Evolutionary conservation across 192 early-diverging fungal genomes (phyloP).

Genomic region (Mortierella antarctica): DNA sequence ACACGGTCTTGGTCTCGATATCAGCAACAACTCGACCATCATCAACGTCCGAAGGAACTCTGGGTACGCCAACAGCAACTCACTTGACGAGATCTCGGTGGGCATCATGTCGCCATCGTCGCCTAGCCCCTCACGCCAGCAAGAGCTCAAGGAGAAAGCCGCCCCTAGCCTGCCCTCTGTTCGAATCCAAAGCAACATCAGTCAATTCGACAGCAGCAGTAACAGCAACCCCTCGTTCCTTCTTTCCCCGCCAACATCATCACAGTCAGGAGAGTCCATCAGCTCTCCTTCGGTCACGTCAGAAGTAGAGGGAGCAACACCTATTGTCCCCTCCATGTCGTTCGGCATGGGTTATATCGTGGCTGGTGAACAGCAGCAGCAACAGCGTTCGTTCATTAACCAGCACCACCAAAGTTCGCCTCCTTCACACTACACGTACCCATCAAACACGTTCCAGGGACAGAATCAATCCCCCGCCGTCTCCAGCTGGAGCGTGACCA

Average conservation of each 20-base stretch:
- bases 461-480: neutral
- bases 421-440: neutral
- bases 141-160: slow-evolving; percentile 1
- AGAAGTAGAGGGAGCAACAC: slow-evolving; percentile 3
- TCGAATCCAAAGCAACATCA: neutral
- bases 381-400: neutral
- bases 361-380: slow-evolving; percentile 6
- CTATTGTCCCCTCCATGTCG: slow-evolving; percentile 24
- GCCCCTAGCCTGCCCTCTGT: neutral
- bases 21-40: slow-evolving; percentile 1
- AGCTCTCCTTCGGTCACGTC: neutral
- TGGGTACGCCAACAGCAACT: slow-evolving; percentile 21
- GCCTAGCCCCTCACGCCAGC: neutral
- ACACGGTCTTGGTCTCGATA: neutral
- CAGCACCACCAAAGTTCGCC: neutral
- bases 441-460: too few species aligned
- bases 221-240: slow-evolving; percentile 16
- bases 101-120: slow-evolving; percentile 22
- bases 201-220: neutral
- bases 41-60: slow-evolving; percentile 35
- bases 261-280: too few species aligned
- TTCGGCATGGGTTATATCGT: slow-evolving; percentile 23
- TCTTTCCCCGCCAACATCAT: slow-evolving; percentile 9
- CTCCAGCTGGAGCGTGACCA: neutral
- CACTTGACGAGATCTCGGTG: slow-evolving; percentile 30